phyloP scores from a whole-genome alignment of 2,329 filamentous ascomycete species.

The Arachnomyces sp. region DNA sequence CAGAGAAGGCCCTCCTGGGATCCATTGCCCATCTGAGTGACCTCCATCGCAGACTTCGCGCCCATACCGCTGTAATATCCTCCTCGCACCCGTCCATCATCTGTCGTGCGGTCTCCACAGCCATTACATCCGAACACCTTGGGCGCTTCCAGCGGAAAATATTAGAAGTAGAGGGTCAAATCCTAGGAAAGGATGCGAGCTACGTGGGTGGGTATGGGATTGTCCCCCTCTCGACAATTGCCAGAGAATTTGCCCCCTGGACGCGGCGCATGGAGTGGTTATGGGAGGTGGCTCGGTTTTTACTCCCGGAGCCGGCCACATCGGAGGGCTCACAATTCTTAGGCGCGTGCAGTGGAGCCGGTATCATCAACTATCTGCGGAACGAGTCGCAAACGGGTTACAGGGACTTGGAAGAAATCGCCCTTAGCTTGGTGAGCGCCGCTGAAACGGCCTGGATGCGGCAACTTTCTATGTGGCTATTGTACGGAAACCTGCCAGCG shows the following conservation, averaged over 20 bases:
- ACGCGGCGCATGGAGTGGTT: slow-evolving; percentile 78
- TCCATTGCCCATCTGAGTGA: slow-evolving; percentile 69
- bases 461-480: slow-evolving; percentile 80
- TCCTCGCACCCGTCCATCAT: slow-evolving; percentile 68
- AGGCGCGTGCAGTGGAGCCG: slow-evolving; percentile 54
- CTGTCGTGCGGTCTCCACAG: slow-evolving; percentile 76
- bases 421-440: slow-evolving; percentile 61
- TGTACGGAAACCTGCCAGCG: slow-evolving; percentile 75
- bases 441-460: slow-evolving; percentile 89
- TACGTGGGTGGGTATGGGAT: slow-evolving; percentile 89
- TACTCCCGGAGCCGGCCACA: slow-evolving; percentile 42
- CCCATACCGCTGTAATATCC: slow-evolving; percentile 58
- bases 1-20: slow-evolving; percentile 72
- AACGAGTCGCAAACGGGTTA: slow-evolving; percentile 79
- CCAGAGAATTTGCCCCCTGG: slow-evolving; percentile 83
- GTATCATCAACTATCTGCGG: slow-evolving; percentile 68
- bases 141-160: slow-evolving; percentile 74
- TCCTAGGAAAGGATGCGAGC: slow-evolving; percentile 66
- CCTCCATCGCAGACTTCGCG: slow-evolving; percentile 64
- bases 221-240: slow-evolving; percentile 77
- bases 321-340: slow-evolving; percentile 17
- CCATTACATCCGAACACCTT: slow-evolving; percentile 66
- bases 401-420: slow-evolving; percentile 70
- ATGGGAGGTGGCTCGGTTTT: slow-evolving; percentile 62
- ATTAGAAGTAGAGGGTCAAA: slow-evolving; percentile 69